A percentile compares a stretch with the other conserved stretches of the same genome.
These are phyloP conservation scores for Leishmania lainsoni DNA, from an alignment of 208 protist genomes.

Conservation along the genomic window DNA sequence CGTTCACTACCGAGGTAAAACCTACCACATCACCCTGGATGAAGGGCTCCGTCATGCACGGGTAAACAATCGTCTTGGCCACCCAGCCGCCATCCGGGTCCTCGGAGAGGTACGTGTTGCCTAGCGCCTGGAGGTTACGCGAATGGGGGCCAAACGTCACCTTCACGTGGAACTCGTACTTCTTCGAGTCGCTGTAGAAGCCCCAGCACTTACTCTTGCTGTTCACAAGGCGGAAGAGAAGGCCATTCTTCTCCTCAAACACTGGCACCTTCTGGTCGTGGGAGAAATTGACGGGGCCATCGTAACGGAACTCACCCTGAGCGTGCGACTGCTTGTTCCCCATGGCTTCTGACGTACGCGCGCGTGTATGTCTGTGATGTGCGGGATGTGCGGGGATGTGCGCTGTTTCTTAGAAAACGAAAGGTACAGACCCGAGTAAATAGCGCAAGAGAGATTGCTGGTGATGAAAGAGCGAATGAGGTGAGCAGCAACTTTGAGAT, in stretches of 20 bases:
- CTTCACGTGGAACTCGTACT: constrained; percentile 74
- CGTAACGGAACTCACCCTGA: constrained; percentile 31
- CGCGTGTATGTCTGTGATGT: neutral
- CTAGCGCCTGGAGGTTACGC: constrained; percentile 49
- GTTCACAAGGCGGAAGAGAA: constrained; percentile 80
- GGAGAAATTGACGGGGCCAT: constrained; percentile 45
- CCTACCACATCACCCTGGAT: constrained; percentile 68
- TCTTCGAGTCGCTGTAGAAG: constrained; percentile 82
- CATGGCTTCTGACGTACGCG: constrained; percentile 10
- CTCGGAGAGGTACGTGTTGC: constrained; percentile 46
- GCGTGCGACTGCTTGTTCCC: constrained; percentile 13
- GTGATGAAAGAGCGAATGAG: neutral
- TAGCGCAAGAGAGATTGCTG: neutral
- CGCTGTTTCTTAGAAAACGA: constrained; percentile 6
- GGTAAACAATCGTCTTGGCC: constrained; percentile 63
- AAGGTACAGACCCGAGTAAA: neutral
- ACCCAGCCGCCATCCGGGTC: constrained; percentile 39
- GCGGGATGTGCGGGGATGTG: neutral
- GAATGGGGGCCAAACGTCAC: constrained; percentile 61
- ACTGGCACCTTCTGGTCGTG: constrained; percentile 48
- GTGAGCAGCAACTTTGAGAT: neutral
- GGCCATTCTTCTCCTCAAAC: constrained; percentile 72
- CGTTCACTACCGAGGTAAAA: constrained; percentile 53
- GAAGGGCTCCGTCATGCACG: constrained; percentile 55
- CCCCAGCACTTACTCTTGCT: constrained; percentile 48